Base-by-base conservation (phyloP, 345 rosid genomes). In the Bruguiera sexangula region DNA sequence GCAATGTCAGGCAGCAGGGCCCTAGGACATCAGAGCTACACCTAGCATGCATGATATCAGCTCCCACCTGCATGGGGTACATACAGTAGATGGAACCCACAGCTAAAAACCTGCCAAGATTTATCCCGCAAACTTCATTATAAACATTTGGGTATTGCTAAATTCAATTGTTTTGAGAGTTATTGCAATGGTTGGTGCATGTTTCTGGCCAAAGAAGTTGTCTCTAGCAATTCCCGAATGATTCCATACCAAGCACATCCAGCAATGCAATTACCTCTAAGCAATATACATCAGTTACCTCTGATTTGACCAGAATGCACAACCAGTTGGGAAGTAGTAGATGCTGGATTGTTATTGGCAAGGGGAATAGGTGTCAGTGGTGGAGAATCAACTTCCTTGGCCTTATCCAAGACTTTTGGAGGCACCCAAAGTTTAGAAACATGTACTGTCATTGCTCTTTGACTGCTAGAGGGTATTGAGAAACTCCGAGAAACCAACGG, bases 391-490 rank as follows among this genome's bases (percentile, higher is more conserved):
- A 79, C 76, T 21, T 79, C 87, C 39, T 72, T 84, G 55, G 50
- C 82, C 59, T 84, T 84, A 34, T 78, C 77, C 4, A 74, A 74
- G 67, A 50, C 59, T 27, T 63, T 74, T 11, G 88, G 76, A 37
- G 87, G 79, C 72, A 82, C 84, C 64, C 76, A 57, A 37, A 73
- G 69, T 81, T 80, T 78, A 21, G 87, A 77, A 43, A 73, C 79
- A 34, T 85, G 84, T 54, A 78, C 65, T 51, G 87, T 78, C 80
- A 75, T 72, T 29, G 86, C 86, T 83, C 93, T 92, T 65, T 87
- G 89, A 84, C 84, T 82, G 59, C 91, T 85, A 19, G 98, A 86
- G 65, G 95, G 98, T 79, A 85, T 89, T 68, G 97, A 96, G 81
- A 79, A 96, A 72, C 99, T 87, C 62, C 96, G 81, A 24, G 96